These are phyloP conservation scores for Penicillium daleae DNA, from an alignment of 495 filamentous ascomycete genomes.

Conservation along the genomic window DNA sequence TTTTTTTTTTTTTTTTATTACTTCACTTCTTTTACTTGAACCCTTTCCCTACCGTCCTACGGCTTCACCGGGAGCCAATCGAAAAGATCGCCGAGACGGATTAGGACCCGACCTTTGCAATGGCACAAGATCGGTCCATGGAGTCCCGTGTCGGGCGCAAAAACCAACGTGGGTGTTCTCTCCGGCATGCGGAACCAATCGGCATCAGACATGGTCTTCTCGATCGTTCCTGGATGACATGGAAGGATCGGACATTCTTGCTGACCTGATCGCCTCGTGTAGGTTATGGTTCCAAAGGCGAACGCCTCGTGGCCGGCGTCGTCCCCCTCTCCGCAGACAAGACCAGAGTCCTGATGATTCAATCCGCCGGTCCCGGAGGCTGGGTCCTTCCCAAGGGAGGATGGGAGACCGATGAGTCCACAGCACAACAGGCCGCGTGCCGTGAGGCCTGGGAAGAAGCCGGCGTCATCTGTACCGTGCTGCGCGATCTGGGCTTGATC, in stretches of 20 bases:
- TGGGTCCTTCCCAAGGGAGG: conserved; percentile 98
- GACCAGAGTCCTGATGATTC: conserved; percentile 85
- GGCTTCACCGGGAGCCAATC: conserved; percentile 5
- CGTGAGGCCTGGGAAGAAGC: conserved; percentile 98
- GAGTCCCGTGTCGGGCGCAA: conserved; percentile 75
- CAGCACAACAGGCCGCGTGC: conserved; percentile 66
- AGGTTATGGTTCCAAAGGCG: conserved; percentile 92
- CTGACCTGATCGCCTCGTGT: conserved; percentile 8
- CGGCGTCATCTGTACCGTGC: conserved; percentile 81
- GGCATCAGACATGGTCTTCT: conserved; percentile 4
- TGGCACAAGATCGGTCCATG: conserved; percentile 70
- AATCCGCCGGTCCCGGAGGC: conserved; percentile 82
- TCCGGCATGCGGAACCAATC: conserved; percentile 25
- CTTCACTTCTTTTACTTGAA: conserved; percentile 9
- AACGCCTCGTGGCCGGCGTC: conserved; percentile 92
- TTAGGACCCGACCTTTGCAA: conserved; percentile 41
- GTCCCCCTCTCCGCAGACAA: conserved; percentile 80
- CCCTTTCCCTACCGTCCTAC: neutral
- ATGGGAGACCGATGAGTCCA: conserved; percentile 91
- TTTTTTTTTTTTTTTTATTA: too few species aligned
- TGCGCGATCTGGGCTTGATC: conserved; percentile 83
- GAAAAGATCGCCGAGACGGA: conserved; percentile 4
- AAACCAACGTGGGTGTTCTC: conserved; percentile 70
- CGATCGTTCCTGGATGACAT: neutral
- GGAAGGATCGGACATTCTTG: conserved; percentile 12